These are phyloP conservation scores for Colletotrichum orbiculare DNA, from an alignment of 2,329 filamentous ascomycete genomes.

Conservation along the genomic window DNA sequence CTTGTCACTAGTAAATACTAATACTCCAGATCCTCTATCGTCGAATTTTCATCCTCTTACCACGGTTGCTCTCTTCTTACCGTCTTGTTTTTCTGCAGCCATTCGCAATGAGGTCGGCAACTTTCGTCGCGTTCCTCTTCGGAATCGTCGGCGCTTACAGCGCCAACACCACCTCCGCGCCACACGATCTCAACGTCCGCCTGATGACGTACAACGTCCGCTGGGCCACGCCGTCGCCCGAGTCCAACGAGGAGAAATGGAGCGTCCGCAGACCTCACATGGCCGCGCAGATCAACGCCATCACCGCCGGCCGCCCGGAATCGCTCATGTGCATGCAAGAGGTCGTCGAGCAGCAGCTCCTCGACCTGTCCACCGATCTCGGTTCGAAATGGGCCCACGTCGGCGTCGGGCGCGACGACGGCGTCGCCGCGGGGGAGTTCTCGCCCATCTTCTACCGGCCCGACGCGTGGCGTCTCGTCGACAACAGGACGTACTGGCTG, in stretches of 20 bases:
- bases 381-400: slow-evolving; percentile 61
- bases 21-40: too few species aligned
- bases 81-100: neutral
- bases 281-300: slow-evolving; percentile 50
- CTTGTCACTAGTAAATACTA: too few species aligned
- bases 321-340: slow-evolving; percentile 62
- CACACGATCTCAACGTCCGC: slow-evolving; percentile 44
- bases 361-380: slow-evolving; percentile 53
- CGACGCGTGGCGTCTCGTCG: slow-evolving; percentile 61
- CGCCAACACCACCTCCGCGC: neutral
- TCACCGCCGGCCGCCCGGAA: slow-evolving; percentile 43
- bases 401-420: slow-evolving; percentile 70
- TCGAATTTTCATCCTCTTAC: neutral
- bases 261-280: slow-evolving; percentile 48
- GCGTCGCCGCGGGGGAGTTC: slow-evolving; percentile 71
- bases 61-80: neutral
- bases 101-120: neutral
- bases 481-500: slow-evolving; percentile 70
- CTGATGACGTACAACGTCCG: slow-evolving; percentile 61
- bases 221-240: slow-evolving; percentile 53
- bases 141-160: slow-evolving; percentile 1
- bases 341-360: slow-evolving; percentile 57
- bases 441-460: slow-evolving; percentile 73
- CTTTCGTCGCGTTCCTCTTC: neutral
- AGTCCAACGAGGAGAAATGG: slow-evolving; percentile 56